phyloP scores from a whole-genome alignment of 805 yeast species.

The Lipomyces yamanashiensis region DNA sequence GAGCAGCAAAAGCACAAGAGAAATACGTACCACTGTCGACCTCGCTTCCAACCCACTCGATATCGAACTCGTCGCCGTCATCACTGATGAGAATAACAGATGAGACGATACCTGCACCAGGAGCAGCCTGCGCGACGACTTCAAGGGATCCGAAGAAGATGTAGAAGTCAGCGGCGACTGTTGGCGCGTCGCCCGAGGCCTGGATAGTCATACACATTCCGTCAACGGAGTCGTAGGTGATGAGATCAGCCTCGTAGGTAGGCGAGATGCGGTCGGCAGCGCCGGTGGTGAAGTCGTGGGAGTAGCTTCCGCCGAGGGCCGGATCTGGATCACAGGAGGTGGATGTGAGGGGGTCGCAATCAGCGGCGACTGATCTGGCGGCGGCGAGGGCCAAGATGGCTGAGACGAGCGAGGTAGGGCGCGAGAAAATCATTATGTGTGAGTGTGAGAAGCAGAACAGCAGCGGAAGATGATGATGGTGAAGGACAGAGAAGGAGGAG shows the following conservation, averaged over 20 bases:
- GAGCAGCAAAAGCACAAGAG: constrained; percentile 15
- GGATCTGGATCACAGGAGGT: constrained; percentile 54
- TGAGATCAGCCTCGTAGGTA: constrained; percentile 49
- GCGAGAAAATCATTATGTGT: neutral
- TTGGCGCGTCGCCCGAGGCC: constrained; percentile 75
- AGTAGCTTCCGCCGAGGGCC: constrained; percentile 67
- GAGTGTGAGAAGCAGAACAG: neutral
- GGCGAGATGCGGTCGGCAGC: constrained; percentile 51
- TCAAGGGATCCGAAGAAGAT: constrained; percentile 89
- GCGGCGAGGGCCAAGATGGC: constrained; percentile 17
- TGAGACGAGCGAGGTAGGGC: neutral
- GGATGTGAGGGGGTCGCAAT: constrained; percentile 54
- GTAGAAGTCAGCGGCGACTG: constrained; percentile 75
- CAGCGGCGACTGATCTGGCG: constrained; percentile 22
- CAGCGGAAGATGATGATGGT: neutral
- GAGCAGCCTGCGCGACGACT: constrained; percentile 70
- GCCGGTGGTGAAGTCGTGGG: constrained; percentile 56
- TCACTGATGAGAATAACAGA: constrained; percentile 81
- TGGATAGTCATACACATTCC: constrained; percentile 69
- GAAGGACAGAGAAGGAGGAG: neutral
- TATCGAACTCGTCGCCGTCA: constrained; percentile 86
- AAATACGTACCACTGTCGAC: constrained; percentile 59
- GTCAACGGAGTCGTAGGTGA: constrained; percentile 53
- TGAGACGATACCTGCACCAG: constrained; percentile 78
- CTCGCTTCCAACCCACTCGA: constrained; percentile 88